phyloP scores from a whole-genome alignment of 192 early-diverging fungal species.

The Rhizophagus prolifer region DNA sequence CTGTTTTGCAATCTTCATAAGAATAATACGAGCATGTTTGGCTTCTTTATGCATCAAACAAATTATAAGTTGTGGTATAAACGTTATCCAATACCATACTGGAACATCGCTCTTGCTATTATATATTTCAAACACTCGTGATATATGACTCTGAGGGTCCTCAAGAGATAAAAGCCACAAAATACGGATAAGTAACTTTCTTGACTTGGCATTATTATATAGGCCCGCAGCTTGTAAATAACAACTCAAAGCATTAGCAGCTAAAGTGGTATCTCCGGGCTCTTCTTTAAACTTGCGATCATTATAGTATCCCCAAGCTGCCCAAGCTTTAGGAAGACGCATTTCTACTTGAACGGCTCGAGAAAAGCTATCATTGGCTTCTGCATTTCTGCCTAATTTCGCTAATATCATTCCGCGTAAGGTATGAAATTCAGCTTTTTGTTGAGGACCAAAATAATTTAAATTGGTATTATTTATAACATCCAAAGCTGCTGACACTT shows the following conservation, averaged over 20 bases:
- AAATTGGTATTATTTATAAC: constrained; percentile 99
- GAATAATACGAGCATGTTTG: constrained; percentile 74
- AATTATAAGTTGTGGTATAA: constrained; percentile 91
- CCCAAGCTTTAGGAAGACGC: constrained; percentile 92
- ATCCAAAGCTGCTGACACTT: constrained; percentile 90
- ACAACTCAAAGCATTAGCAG: constrained; percentile 88
- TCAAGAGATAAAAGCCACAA: constrained; percentile 93
- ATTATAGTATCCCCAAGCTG: constrained; percentile 93
- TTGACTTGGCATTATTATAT: constrained; percentile 80
- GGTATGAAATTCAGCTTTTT: constrained; percentile 98
- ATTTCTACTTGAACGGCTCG: constrained; percentile 89
- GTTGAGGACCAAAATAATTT: constrained; percentile 85
- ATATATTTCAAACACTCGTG: constrained; percentile 81
- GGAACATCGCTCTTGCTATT: constrained; percentile 78
- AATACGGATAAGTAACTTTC: constrained; percentile 89
- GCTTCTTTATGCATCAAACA: constrained; percentile 81
- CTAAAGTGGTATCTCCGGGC: constrained; percentile 78
- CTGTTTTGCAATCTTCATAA: constrained; percentile 92
- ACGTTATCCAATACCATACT: constrained; percentile 98
- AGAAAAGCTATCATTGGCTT: constrained; percentile 89
- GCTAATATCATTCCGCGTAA: constrained; percentile 94
- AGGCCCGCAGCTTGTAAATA: constrained; percentile 93
- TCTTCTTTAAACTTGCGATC: constrained; percentile 87
- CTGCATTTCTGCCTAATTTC: constrained; percentile 79
- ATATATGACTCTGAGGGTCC: constrained; percentile 70